Evolutionary conservation across 164 flowering plant genomes (phyloP).

Genomic region (Houttuynia cordata): DNA sequence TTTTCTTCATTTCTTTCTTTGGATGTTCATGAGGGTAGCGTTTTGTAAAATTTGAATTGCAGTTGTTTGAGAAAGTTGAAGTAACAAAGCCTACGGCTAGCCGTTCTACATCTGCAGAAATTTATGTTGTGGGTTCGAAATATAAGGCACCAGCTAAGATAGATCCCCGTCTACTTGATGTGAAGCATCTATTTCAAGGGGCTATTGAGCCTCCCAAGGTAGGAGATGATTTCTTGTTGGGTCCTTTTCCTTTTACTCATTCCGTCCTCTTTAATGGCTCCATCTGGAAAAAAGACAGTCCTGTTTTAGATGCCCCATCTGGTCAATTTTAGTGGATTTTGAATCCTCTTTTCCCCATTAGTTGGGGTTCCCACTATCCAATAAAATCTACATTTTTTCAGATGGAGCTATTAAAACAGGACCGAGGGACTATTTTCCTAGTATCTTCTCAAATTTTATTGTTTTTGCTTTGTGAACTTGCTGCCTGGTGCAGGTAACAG

Average conservation of each 20-base stretch:
- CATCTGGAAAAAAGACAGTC: too few relatives aligned
- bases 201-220: conserved; percentile 61
- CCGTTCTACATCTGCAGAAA: conserved; percentile 88
- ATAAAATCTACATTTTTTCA: too few relatives aligned
- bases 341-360: too few relatives aligned
- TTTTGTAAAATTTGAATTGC: conserved; percentile 12
- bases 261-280: too few relatives aligned
- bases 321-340: too few relatives aligned
- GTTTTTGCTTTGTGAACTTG: neutral
- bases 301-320: too few relatives aligned
- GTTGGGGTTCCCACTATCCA: too few relatives aligned
- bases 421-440: too few relatives aligned
- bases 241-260: neutral
- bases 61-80: conserved; percentile 94
- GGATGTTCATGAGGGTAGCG: neutral
- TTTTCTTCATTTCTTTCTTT: neutral
- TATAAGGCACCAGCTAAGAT: conserved; percentile 95
- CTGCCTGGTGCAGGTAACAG: conserved; percentile 43
- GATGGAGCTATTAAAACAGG: too few relatives aligned
- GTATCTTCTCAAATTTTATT: neutral
- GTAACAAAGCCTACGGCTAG: conserved; percentile 83
- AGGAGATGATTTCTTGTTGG: neutral
- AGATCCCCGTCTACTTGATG: conserved; percentile 94
- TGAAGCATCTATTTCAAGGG: conserved; percentile 68
- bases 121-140: conserved; percentile 53